Conservation (phyloP, 106 monocot species). For the Phalaenopsis aphrodite region DNA sequence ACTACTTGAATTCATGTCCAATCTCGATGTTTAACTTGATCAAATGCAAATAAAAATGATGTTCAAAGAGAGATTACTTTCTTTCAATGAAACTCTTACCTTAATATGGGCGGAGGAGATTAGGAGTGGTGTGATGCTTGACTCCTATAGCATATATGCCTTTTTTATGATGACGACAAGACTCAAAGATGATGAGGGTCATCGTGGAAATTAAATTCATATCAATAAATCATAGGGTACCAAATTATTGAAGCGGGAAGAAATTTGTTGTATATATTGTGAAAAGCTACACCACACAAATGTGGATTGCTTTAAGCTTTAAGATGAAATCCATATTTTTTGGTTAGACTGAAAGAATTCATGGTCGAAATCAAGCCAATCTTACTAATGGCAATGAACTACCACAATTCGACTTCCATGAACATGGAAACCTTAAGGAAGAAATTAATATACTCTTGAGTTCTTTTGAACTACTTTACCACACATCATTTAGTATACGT, state of each 20-base stretch:
- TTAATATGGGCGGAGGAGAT: background rate
- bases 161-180: background rate
- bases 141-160: background rate
- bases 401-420: background rate
- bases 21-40: background rate
- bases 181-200: background rate
- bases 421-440: background rate
- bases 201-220: no score
- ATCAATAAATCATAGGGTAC: background rate
- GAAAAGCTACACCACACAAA: no score
- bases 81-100: background rate
- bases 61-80: background rate
- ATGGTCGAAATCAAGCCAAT: background rate
- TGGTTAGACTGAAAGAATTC: background rate
- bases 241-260: background rate
- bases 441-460: background rate
- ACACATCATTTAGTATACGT: background rate
- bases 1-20: background rate
- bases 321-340: background rate
- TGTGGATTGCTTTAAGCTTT: background rate
- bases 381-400: background rate
- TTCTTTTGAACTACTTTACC: background rate
- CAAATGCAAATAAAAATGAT: background rate
- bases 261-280: background rate
- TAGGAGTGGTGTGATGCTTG: background rate